Evolutionary conservation across 306 rosid species (phyloP), one percentile per base, ranked within the genome.

Genomic region (Dicorynia guianensis): DNA sequence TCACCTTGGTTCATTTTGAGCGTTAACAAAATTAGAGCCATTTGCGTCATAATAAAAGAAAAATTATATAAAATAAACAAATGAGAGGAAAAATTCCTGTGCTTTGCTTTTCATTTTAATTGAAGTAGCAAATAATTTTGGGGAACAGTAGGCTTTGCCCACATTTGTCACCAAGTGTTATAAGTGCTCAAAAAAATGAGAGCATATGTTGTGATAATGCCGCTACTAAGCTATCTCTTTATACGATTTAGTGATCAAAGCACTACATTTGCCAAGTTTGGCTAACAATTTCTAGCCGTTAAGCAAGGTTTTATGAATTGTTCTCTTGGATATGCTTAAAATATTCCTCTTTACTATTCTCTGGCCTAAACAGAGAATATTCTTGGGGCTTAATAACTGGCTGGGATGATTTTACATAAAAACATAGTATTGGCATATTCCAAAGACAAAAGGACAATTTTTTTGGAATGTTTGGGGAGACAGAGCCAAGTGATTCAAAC

Each of bases 301-400:
- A 78, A 73, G 86, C 69, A 78, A 77, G 69, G 76, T 64, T 81
- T 6, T 65, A 36, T 67, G 39, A 38, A 78, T 78, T 82, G 78
- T 82, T 82, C 86, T 63, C 54, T 7, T 67, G 83, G 11, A 82
- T 78, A 82, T 82, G 47, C 86, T 62, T 73, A 34, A 14, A 53
- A 54, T n/a, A n/a, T n/a, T 69, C 13, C 53, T 47, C 67, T 65
- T 72, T 60, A 71, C 30, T 25, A 25, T 25, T 46, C 11, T 46
- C 0, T 11, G 52, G 12, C 52, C 52, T 46, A 77, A 72, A 69
- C 82, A 46, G 68, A 68, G 86, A 78, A 82, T 78, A 82, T 78
- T 38, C 86, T 78, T 49, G 69, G 63, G 72, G 68, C 82, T 60
- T 67, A 49, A 34, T 44, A 67, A 62, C 58, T 73, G 36, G 73